Base-by-base conservation (phyloP, 176 grass and related monocot species). In the Avena eriantha region DNA sequence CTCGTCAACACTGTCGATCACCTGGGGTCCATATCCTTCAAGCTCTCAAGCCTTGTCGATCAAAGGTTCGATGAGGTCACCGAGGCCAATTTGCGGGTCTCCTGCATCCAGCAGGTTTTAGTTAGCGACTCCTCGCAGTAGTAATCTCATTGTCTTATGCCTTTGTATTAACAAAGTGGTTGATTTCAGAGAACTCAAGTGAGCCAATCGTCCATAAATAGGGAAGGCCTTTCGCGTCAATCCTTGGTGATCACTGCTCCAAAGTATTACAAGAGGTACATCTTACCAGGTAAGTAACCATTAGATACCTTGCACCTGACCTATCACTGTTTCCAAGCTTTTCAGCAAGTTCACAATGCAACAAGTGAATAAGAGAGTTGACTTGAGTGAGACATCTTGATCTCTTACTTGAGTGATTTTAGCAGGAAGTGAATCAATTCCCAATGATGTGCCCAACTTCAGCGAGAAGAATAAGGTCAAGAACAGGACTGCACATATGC, bases 1-100 rank as follows among this genome's bases (percentile, higher is more conserved):
- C 90, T 97, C 10, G 86, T 97, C 41, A 97, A 97, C 54, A 95
- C 90, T 1, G 92, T 95, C 10, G 95, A 97, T 86, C 92, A 97
- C 86, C 71, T 97, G 41, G 95, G 95, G 0, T 97, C 95, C 43
- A 69, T 97, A 58, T 97, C 92, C 75, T 95, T 91, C 81, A 97
- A 93, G 78, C 84, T 97, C 3, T 91, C 86, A 34, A 85, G 73
- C 77, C 81, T 95, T 60, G 45, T 93, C 1, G 87, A 95, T 43
- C 84, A 91, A 68, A 93, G 88, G 76, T 67, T 97, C 19, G 83
- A 65, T 50, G 84, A 97, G 69, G 79, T 91, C 67, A 24, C 47
- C 1, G 79, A 86, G 3, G 79, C 92, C 8, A 82, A 93, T 46
- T 73, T 93, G 54, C 69, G 85, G n/a, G 58, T 91, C 59, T 91